These are phyloP conservation scores for Solanum virginianum DNA, from an alignment of 257 asterid species.

Conservation along the genomic window DNA sequence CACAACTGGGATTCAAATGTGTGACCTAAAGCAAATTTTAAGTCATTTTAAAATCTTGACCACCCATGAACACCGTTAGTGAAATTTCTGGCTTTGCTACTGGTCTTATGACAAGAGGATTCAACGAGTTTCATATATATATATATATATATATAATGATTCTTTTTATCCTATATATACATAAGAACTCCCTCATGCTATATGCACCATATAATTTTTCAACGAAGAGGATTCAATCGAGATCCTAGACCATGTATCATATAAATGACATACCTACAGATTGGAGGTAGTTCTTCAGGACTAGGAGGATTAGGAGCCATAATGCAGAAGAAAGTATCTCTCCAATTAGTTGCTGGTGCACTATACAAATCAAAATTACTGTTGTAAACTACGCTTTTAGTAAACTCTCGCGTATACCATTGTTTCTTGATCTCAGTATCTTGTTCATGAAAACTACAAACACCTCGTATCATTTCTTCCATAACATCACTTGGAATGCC, in stretches of 20 bases:
- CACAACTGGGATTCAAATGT: background rate
- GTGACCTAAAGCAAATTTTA: background rate
- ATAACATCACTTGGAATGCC: conserved; percentile 1
- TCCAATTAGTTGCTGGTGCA: conserved; percentile 14
- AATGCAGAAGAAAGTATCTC: conserved; percentile 3
- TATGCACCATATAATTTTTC: background rate
- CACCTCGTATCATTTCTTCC: conserved; percentile 15
- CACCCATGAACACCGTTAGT: background rate
- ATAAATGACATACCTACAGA: conserved; percentile 6
- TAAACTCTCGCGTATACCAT: conserved; percentile 8
- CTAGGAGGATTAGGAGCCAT: conserved; percentile 17
- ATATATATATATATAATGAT: too few species aligned
- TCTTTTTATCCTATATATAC: too few species aligned
- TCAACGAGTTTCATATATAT: background rate
- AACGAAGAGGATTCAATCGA: background rate
- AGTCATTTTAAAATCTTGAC: background rate
- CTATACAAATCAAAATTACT: conserved; percentile 18
- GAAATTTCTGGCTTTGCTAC: background rate
- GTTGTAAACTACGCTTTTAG: conserved; percentile 7
- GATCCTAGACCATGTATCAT: background rate
- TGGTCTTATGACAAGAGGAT: background rate
- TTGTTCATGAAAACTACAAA: conserved; percentile 10
- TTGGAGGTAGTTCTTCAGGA: conserved; percentile 9
- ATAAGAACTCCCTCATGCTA: background rate
- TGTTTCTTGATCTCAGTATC: conserved; percentile 6